Evolutionary conservation across 768 basidiomycete genomes (phyloP).

Genomic region (Nidularia pulvinata): DNA sequence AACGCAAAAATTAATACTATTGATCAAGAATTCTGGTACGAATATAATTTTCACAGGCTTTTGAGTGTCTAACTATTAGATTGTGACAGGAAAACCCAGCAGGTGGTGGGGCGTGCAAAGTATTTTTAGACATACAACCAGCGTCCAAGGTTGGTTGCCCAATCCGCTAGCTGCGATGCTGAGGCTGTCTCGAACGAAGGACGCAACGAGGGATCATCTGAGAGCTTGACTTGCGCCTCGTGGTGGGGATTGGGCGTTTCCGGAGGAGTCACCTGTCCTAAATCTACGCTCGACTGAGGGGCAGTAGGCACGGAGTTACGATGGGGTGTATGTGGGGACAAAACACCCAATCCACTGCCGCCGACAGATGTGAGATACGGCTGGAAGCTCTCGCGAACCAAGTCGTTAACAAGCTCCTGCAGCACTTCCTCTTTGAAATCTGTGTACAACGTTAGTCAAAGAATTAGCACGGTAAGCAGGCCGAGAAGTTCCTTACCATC

Average conservation of each 20-base stretch:
- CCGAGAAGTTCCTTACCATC: slow-evolving; percentile 59
- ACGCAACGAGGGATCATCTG: slow-evolving; percentile 28
- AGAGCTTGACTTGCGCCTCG: slow-evolving; percentile 14
- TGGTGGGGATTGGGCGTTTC: slow-evolving; percentile 37
- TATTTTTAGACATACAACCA: slow-evolving; percentile 63
- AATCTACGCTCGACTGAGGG: slow-evolving; percentile 12
- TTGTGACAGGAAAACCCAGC: no score
- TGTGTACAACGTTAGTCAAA: slow-evolving; percentile 23
- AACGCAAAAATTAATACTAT: no score
- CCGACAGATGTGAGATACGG: slow-evolving; percentile 94
- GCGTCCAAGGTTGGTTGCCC: slow-evolving; percentile 52
- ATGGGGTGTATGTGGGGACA: slow-evolving; percentile 58
- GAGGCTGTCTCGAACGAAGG: slow-evolving; percentile 41
- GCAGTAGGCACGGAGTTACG: slow-evolving; percentile 26
- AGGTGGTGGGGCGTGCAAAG: no score
- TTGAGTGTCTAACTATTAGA: no score
- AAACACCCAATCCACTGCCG: slow-evolving; percentile 88
- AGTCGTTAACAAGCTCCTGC: slow-evolving; percentile 53
- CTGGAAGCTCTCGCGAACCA: slow-evolving; percentile 66
- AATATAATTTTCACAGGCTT: no score
- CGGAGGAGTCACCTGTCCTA: slow-evolving; percentile 48
- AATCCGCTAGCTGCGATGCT: slow-evolving; percentile 42
- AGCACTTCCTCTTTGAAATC: slow-evolving; percentile 70
- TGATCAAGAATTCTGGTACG: no score
- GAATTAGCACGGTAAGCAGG: slow-evolving; percentile 2